Evolutionary conservation across 495 filamentous ascomycete genomes (phyloP), one percentile per base, ranked within the genome.

Genomic region (Penicillium verhagenii): DNA sequence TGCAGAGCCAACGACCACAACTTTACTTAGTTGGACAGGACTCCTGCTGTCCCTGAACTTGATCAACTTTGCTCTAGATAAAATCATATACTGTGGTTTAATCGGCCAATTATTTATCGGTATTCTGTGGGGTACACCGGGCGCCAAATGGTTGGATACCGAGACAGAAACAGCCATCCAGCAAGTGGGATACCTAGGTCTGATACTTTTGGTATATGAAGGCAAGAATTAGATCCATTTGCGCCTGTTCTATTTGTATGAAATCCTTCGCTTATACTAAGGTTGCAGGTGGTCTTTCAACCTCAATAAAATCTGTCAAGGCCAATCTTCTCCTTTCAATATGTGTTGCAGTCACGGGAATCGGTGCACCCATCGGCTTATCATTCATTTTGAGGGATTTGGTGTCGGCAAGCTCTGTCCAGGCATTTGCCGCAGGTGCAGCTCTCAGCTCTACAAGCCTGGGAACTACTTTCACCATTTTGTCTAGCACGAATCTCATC

Each of bases 391-490:
- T 91, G 2, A 69, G 48, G 56, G 53, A 63, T 13, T 10, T 75
- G 48, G 60, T 76, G 11, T 52, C 65, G 20, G 72, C 77, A 47
- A 81, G 72, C 4, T 62, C 75, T 3, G 66, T 90, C 0, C 82
- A 90, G 64, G 77, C 80, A 6, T 96, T 92, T 66, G 82, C 88
- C 3, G 83, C 89, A 8, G 90, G 89, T 18, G 88, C 90, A 6
- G 84, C 90, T 2, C 73, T 94, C 6, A 90, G 85, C 58, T 84
- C 86, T 3, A 94, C 90, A 2, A 87, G 83, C 56, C 71, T 94
- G 0, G 89, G 90, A 5, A 93, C 89, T 0, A 94, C 87, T 0
- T 93, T 92, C 50, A 82, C 86, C 3, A 82, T 94, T 25, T 75
- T 96, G 0, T 72, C 72, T 11, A 80, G 82, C 33, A 80, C 77